Percentiles rank a stretch among this genome's conserved stretches.
Evolutionary conservation across 2,329 filamentous ascomycete species (phyloP).

Genomic region (Talaromyces marneffei): DNA sequence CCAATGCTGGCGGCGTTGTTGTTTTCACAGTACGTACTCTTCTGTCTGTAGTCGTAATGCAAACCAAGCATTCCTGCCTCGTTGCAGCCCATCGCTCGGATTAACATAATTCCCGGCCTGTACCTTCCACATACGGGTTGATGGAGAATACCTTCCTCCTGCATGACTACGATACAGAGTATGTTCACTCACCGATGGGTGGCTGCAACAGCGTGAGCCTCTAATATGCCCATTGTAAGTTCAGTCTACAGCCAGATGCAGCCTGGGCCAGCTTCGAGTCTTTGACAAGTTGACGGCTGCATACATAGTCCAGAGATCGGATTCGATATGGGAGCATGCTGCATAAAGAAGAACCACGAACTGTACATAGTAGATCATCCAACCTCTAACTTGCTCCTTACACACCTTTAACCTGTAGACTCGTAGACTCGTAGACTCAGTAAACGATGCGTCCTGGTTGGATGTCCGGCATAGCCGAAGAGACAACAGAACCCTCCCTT

Average conservation of each 20-base stretch:
- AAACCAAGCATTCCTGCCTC: background rate
- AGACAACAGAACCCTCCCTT: background rate
- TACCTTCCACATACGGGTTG: too few relatives aligned
- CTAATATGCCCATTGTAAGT: background rate
- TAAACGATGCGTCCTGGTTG: too few relatives aligned
- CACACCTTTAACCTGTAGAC: too few relatives aligned
- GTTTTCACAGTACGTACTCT: too few relatives aligned
- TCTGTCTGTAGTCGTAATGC: too few relatives aligned
- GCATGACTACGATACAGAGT: too few relatives aligned
- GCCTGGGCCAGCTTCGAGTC: background rate
- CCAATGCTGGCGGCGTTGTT: too few relatives aligned
- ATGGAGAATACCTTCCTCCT: too few relatives aligned
- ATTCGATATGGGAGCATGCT: background rate
- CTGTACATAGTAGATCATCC: background rate
- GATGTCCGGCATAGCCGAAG: too few relatives aligned
- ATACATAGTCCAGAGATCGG: background rate
- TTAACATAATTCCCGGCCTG: constrained; percentile 1
- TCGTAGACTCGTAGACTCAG: too few relatives aligned
- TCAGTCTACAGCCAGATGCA: background rate
- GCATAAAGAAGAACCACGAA: background rate
- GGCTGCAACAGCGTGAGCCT: too few relatives aligned
- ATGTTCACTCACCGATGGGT: too few relatives aligned
- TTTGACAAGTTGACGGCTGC: background rate
- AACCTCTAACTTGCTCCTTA: background rate
- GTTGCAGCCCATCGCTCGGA: background rate